Evolutionary conservation across 2,329 filamentous ascomycete genomes (phyloP).

Genomic region (Madurella fahalii): DNA sequence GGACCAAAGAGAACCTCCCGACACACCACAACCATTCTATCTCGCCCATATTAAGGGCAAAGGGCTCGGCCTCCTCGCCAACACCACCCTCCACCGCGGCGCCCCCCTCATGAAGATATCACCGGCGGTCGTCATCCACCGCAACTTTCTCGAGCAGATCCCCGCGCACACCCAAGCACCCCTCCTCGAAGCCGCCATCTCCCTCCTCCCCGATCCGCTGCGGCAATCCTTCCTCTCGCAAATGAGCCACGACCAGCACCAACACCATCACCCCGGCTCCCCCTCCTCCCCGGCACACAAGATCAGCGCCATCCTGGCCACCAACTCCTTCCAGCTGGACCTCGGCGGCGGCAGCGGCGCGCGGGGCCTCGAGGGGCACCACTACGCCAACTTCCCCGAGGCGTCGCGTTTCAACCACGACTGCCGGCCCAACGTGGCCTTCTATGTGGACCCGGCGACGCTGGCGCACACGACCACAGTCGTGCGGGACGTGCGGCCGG

Average conservation of each 20-base stretch:
- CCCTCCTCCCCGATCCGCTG: constrained; percentile 17
- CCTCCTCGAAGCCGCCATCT: constrained; percentile 18
- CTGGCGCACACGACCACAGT: constrained; percentile 34
- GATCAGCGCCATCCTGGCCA: constrained; percentile 19
- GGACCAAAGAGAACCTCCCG: background rate
- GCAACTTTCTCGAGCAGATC: constrained; percentile 12
- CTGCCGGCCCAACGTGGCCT: constrained; percentile 38
- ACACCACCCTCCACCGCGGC: constrained; percentile 15
- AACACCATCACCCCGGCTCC: background rate
- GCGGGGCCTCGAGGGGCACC: constrained; percentile 9
- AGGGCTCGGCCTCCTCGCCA: constrained; percentile 21
- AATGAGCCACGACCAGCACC: background rate
- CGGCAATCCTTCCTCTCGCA: constrained; percentile 12
- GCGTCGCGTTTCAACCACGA: constrained; percentile 37
- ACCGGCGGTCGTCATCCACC: constrained; percentile 23
- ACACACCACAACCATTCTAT: background rate
- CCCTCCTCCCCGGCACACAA: constrained; percentile 9
- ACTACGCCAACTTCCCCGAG: constrained; percentile 32
- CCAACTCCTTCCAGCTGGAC: constrained; percentile 25
- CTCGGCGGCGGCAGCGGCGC: constrained; percentile 10
- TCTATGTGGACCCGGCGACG: constrained; percentile 27
- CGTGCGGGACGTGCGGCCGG: constrained; percentile 30
- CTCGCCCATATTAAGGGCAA: constrained; percentile 6
- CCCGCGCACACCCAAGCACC: background rate
- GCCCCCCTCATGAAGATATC: constrained; percentile 14